Conservation (phyloP, 2,329 filamentous ascomycete genomes). For the Cercospora berteroae region DNA sequence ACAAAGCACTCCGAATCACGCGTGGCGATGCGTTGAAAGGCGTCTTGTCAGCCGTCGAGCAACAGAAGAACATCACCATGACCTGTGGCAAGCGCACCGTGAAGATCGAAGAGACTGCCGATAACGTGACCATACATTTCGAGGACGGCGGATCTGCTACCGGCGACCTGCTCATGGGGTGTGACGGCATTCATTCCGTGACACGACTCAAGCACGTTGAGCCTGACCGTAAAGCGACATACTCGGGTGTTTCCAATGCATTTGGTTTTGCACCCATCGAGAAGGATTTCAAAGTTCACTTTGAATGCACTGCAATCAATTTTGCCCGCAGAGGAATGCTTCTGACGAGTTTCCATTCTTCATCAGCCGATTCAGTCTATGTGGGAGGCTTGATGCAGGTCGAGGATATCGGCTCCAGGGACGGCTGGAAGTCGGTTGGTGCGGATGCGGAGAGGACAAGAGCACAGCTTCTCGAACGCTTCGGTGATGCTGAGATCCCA, state of each 20-base stretch:
- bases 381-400: slow-evolving; percentile 48
- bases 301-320: slow-evolving; percentile 47
- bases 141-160: slow-evolving; percentile 37
- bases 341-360: slow-evolving; percentile 44
- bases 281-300: slow-evolving; percentile 40
- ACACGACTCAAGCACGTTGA: slow-evolving; percentile 47
- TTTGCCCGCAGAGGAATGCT: slow-evolving; percentile 47
- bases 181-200: slow-evolving; percentile 42
- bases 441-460: slow-evolving; percentile 45
- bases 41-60: slow-evolving; percentile 42
- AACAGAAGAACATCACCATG: slow-evolving; percentile 43
- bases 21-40: slow-evolving; percentile 46
- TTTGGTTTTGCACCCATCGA: slow-evolving; percentile 46
- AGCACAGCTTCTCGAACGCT: slow-evolving; percentile 43
- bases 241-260: slow-evolving; percentile 48
- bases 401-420: slow-evolving; percentile 43
- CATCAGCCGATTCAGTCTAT: slow-evolving; percentile 41
- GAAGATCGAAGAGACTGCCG: slow-evolving; percentile 41
- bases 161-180: slow-evolving; percentile 40
- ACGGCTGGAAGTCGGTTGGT: slow-evolving; percentile 48
- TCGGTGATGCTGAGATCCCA: slow-evolving; percentile 41
- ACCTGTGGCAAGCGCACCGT: slow-evolving; percentile 45
- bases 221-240: slow-evolving; percentile 43
- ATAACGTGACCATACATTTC: slow-evolving; percentile 39
- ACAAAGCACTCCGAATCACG: slow-evolving; percentile 46